These are phyloP conservation scores for Ceratobasidium sp. DNA, from an alignment of 1,284 basidiomycete genomes.

Conservation along the genomic window DNA sequence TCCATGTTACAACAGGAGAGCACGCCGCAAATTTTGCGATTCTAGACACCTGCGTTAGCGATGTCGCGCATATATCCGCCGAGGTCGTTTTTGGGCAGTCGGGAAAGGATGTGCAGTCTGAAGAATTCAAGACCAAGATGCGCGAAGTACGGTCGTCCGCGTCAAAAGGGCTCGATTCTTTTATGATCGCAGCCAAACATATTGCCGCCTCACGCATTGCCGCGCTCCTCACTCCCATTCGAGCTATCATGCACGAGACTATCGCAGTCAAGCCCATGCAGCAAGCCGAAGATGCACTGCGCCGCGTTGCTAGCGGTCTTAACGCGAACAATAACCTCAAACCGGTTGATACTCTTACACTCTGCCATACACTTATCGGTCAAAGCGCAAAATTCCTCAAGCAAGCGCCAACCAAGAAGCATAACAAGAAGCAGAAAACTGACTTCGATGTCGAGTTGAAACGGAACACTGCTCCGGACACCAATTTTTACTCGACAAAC, in stretches of 20 bases:
- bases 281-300: slow-evolving; percentile 90
- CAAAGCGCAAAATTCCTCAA: slow-evolving; percentile 90
- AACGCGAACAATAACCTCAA: slow-evolving; percentile 85
- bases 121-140: slow-evolving; percentile 96
- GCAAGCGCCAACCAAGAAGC: slow-evolving; percentile 63
- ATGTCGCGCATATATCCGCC: slow-evolving; percentile 84
- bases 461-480: slow-evolving; percentile 70
- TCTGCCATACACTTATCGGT: slow-evolving; percentile 92
- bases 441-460: slow-evolving; percentile 85
- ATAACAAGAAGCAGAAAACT: slow-evolving; percentile 63
- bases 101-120: slow-evolving; percentile 88
- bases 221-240: slow-evolving; percentile 83
- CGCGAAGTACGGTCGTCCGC: slow-evolving; percentile 87
- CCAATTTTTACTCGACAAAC: slow-evolving; percentile 85
- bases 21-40: slow-evolving; percentile 68
- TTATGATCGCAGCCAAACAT: slow-evolving; percentile 82
- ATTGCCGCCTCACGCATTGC: slow-evolving; percentile 84
- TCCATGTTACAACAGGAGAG: slow-evolving; percentile 79
- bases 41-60: slow-evolving; percentile 84
- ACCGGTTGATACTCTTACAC: slow-evolving; percentile 79
- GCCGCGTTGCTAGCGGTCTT: slow-evolving; percentile 86
- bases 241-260: slow-evolving; percentile 89
- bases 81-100: slow-evolving; percentile 97
- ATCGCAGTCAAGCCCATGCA: slow-evolving; percentile 86
- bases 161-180: slow-evolving; percentile 86